A percentile compares a stretch with the other conserved stretches of the same genome.
These are phyloP conservation scores for Neophaeococcomyces mojaviensis DNA, from an alignment of 2,329 filamentous ascomycete species.

Conservation along the genomic window DNA sequence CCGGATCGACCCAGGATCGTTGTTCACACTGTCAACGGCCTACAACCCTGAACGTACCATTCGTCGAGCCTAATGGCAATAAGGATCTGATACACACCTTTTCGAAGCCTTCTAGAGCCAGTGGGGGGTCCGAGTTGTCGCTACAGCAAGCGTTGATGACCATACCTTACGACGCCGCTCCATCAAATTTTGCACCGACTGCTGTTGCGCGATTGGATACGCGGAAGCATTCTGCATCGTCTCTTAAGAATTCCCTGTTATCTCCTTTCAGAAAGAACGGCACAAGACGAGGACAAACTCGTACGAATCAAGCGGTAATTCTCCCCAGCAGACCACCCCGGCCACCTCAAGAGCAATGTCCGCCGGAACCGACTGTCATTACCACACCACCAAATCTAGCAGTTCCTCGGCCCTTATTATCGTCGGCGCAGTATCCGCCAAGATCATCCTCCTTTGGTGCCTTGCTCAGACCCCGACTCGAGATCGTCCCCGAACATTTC, in stretches of 20 bases:
- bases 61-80: background rate
- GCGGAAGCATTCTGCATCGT: background rate
- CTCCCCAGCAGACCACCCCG: background rate
- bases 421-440: background rate
- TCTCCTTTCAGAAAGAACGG: too few relatives aligned
- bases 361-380: background rate
- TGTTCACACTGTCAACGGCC: too few relatives aligned
- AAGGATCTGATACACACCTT: background rate
- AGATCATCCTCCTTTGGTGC: background rate
- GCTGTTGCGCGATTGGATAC: background rate
- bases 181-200: background rate
- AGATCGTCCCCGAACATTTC: background rate
- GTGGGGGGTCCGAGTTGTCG: background rate
- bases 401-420: background rate
- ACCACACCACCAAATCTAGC: background rate
- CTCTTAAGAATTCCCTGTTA: background rate
- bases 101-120: background rate
- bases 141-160: background rate
- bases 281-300: background rate
- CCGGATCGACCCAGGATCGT: too few relatives aligned
- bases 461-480: background rate
- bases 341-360: conserved; percentile 1
- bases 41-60: background rate
- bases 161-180: background rate
- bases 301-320: background rate